A percentile compares a stretch with the other conserved stretches of the same genome.
Conservation (phyloP, 2,329 filamentous ascomycete genomes). For the Pyrenophora tritici-repentis region DNA sequence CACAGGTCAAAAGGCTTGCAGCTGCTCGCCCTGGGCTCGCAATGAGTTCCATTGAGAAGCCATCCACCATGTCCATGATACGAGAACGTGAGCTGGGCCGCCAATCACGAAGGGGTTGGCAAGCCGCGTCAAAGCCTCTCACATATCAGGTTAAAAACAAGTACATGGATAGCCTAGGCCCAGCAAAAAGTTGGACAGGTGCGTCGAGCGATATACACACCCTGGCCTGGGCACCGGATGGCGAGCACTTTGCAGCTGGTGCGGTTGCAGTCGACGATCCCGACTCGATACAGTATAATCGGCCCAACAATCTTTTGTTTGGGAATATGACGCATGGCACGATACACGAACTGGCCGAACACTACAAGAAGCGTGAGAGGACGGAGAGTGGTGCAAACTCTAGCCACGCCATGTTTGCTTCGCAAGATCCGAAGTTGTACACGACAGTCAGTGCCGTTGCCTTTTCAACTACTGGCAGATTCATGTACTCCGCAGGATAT, state of each 20-base stretch:
- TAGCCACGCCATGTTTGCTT: conserved; percentile 52
- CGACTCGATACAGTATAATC: conserved; percentile 65
- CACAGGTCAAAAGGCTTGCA: conserved; percentile 36
- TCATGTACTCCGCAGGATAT: conserved; percentile 60
- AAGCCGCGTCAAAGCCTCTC: conserved; percentile 24
- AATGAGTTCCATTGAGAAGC: conserved; percentile 19
- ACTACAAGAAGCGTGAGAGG: conserved; percentile 52
- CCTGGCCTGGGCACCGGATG: conserved; percentile 62
- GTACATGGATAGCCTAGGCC: conserved; percentile 49
- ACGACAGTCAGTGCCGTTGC: conserved; percentile 61
- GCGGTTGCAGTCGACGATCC: conserved; percentile 61
- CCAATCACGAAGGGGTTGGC: conserved; percentile 35
- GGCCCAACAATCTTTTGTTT: conserved; percentile 61
- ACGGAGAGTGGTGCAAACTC: conserved; percentile 50
- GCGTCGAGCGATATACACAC: conserved; percentile 63
- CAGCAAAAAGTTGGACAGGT: conserved; percentile 58
- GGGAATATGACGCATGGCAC: conserved; percentile 52
- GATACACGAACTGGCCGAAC: conserved; percentile 60
- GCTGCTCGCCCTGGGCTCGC: conserved; percentile 21
- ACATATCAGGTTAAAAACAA: conserved; percentile 36
- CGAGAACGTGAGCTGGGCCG: conserved; percentile 43
- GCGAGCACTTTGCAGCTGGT: conserved; percentile 61
- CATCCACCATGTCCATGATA: conserved; percentile 28
- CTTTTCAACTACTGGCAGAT: conserved; percentile 54
- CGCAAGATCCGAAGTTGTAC: conserved; percentile 59